Evolutionary conservation across 192 early-diverging fungal genomes (phyloP), one percentile per base, ranked within the genome.

Genomic region (Entrophospora sp.): DNA sequence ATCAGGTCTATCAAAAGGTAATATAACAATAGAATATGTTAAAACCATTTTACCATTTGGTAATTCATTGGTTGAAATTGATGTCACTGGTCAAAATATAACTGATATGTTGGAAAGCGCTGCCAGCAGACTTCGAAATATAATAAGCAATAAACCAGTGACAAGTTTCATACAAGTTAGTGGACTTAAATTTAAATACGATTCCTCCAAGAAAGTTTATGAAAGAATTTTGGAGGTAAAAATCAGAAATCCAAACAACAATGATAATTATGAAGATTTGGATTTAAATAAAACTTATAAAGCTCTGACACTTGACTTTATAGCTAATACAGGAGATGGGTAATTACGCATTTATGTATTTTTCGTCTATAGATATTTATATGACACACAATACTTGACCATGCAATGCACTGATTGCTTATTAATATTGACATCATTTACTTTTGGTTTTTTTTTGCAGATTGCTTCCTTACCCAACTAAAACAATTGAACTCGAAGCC

Each of bases 21-120:
- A 78, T 4, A 55, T 92, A 55, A 82, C 84, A 1, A 64, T 79
- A 28, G 83, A 83, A 62, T 67, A 75, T 46, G 62, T 90, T 55
- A 59, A 87, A 51, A 78, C 73, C 4, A 70, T 81, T 0, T 75
- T 88, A 7, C 88, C 90, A 9, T 90, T 85, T 44, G 84, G 79
- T n/a, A 87, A 86, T 66, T 34, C 62, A 2, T 27, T 89, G 22
- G 74, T 76, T 3, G 69, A 75, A 16, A 71, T 75, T 40, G 61
- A 74, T 9, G 63, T 83, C 58, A 69, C 77, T 6, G 88, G 90
- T 48, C 42, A 57, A 1, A 68, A 80, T 51, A 66, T 92, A 27
- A 58, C 79, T 25, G 66, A 65, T 12, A 69, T 82, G 28, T 69
- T 92, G 10, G 76, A 77, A 46, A 73, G 73, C 16, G 67, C 77